phyloP scores from a whole-genome alignment of 768 basidiomycete species.

The Pleurotus salmoneostramineus region DNA sequence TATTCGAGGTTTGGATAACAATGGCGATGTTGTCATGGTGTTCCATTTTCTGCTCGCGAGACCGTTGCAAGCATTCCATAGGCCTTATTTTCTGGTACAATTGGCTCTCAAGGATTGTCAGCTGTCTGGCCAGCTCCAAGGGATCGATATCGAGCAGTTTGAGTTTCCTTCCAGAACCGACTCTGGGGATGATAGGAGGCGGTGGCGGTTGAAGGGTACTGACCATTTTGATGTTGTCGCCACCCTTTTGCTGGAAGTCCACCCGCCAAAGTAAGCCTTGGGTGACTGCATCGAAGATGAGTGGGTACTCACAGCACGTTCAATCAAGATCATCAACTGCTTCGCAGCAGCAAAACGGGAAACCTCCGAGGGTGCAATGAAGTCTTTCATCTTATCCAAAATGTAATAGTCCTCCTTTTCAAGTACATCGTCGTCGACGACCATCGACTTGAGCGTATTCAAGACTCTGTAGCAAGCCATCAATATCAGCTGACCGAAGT shows the following conservation, averaged over 20 bases:
- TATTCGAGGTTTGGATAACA: conserved; percentile 86
- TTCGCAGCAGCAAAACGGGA: conserved; percentile 67
- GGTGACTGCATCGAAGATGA: background rate
- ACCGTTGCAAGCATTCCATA: conserved; percentile 85
- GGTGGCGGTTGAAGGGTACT: conserved; percentile 69
- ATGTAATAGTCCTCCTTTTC: conserved; percentile 86
- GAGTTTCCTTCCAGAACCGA: conserved; percentile 51
- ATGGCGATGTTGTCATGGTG: conserved; percentile 79
- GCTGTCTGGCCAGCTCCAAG: conserved; percentile 85
- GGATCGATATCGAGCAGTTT: conserved; percentile 86
- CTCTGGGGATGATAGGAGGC: conserved; percentile 69
- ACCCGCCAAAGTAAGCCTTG: background rate
- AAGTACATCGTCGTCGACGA: conserved; percentile 77
- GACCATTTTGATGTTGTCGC: conserved; percentile 35
- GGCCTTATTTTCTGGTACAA: conserved; percentile 87
- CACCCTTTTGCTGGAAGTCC: conserved; percentile 40
- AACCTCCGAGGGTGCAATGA: conserved; percentile 64
- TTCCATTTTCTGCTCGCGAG: conserved; percentile 71
- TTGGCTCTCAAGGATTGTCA: conserved; percentile 87
- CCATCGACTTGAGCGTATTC: conserved; percentile 88
- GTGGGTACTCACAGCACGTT: conserved; percentile 63
- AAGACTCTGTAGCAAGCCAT: conserved; percentile 54
- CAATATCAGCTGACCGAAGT: background rate
- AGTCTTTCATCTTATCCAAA: conserved; percentile 78
- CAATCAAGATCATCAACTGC: conserved; percentile 68